These are phyloP conservation scores for Acacia confusa DNA, from an alignment of 306 rosid species.

Conservation along the genomic window DNA sequence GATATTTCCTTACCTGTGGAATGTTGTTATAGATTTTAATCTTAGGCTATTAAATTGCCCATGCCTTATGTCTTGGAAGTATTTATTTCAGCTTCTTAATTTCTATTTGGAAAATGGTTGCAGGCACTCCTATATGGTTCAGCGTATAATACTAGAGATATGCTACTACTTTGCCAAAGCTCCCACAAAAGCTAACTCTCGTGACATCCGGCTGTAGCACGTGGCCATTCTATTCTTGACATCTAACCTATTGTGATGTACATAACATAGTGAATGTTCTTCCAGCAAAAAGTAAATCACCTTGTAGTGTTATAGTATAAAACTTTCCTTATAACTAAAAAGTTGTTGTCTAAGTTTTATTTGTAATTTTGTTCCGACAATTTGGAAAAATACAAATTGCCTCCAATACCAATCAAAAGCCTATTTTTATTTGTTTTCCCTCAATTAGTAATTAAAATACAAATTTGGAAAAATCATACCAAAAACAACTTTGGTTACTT, in stretches of 20 bases:
- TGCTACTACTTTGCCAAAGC: constrained; percentile 74
- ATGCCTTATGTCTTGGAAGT: background rate
- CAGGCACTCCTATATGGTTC: constrained; percentile 81
- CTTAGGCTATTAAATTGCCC: constrained; percentile 10
- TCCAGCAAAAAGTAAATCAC: no score
- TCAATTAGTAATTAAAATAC: no score
- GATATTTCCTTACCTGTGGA: constrained; percentile 3
- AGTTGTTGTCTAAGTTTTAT: no score
- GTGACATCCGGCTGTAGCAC: constrained; percentile 57
- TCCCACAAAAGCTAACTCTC: constrained; percentile 69
- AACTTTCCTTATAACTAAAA: no score
- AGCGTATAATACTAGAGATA: constrained; percentile 76
- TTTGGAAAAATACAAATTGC: no score
- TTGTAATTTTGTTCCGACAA: no score
- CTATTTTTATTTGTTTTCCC: no score
- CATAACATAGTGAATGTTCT: constrained; percentile 63
- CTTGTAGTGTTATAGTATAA: no score
- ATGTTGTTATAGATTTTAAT: background rate
- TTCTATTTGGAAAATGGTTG: constrained; percentile 40
- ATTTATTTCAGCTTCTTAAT: constrained; percentile 25
- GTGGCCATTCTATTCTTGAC: constrained; percentile 49
- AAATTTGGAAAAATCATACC: no score
- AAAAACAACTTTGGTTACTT: no score
- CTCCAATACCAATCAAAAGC: no score
- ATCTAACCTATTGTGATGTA: constrained; percentile 76